Conservation (phyloP, 371 early-diverging fungal genomes). For the Batkoa obscura region DNA sequence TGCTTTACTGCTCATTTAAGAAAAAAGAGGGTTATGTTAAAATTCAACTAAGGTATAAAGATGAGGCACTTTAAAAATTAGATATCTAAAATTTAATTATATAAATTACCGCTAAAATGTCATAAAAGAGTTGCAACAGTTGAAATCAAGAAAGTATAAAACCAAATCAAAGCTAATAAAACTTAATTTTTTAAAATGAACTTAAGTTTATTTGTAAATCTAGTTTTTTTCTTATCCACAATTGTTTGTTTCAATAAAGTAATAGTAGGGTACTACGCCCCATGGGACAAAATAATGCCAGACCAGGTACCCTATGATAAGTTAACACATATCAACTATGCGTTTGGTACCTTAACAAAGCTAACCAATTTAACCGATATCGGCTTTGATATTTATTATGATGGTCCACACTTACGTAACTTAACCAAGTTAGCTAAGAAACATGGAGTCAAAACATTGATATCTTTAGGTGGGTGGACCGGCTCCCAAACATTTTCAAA, state of each 20-base stretch:
- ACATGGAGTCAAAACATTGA: neutral
- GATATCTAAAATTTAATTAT: too few relatives aligned
- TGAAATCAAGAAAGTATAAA: too few relatives aligned
- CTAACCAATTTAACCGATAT: constrained; percentile 1
- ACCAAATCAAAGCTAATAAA: too few relatives aligned
- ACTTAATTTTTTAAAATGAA: too few relatives aligned
- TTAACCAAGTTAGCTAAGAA: constrained; percentile 5
- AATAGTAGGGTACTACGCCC: constrained; percentile 1
- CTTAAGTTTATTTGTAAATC: too few relatives aligned
- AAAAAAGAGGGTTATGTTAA: too few relatives aligned
- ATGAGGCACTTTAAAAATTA: too few relatives aligned
- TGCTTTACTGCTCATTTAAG: too few relatives aligned
- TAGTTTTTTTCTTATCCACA: too few relatives aligned
- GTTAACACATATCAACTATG: constrained; percentile 17
- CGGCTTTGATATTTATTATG: constrained; percentile 8
- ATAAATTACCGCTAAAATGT: too few relatives aligned
- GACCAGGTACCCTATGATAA: constrained; percentile 6
- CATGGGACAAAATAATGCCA: neutral
- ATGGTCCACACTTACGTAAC: constrained; percentile 7
- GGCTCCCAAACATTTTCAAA: constrained; percentile 41
- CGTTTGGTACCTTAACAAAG: constrained; percentile 10
- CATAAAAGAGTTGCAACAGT: too few relatives aligned
- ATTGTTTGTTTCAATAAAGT: neutral
- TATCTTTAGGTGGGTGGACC: constrained; percentile 43
- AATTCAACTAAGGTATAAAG: too few relatives aligned